Evolutionary conservation across 1,284 basidiomycete species (phyloP).

Genomic region (Papiliotrema nemorosa): DNA sequence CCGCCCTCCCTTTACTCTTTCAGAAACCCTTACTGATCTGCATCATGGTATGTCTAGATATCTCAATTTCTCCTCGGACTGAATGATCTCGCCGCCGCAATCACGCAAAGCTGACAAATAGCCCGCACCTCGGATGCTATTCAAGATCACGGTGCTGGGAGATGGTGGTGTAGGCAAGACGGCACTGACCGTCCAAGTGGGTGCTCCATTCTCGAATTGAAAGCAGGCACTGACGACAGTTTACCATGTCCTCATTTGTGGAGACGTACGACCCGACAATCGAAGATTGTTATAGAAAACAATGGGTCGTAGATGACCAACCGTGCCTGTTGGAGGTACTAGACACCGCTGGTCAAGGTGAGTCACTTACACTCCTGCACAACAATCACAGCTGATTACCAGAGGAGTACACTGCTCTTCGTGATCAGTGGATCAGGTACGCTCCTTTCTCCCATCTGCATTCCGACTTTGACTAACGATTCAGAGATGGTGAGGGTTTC

Average conservation of each 20-base stretch:
- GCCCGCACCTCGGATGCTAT: conserved; percentile 35
- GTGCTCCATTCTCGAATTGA: no score
- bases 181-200: conserved; percentile 87
- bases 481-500: conserved; percentile 95
- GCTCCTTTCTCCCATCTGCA: conserved; percentile 36
- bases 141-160: conserved; percentile 77
- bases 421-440: conserved; percentile 98
- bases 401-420: conserved; percentile 96
- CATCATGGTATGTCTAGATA: no score
- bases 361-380: conserved; percentile 26
- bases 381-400: not conserved
- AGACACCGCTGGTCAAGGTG: conserved; percentile 91
- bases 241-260: conserved; percentile 89
- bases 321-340: conserved; percentile 91
- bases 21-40: no score
- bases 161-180: conserved; percentile 99
- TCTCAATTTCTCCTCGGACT: no score
- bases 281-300: conserved; percentile 91
- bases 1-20: no score
- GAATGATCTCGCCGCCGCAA: no score
- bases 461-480: not conserved
- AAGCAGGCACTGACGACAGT: conserved; percentile 60
- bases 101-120: no score
- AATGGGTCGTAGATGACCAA: conserved; percentile 82
- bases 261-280: conserved; percentile 65